These are phyloP conservation scores for Barbarea vulgaris DNA, from an alignment of 345 rosid species.

Conservation along the genomic window DNA sequence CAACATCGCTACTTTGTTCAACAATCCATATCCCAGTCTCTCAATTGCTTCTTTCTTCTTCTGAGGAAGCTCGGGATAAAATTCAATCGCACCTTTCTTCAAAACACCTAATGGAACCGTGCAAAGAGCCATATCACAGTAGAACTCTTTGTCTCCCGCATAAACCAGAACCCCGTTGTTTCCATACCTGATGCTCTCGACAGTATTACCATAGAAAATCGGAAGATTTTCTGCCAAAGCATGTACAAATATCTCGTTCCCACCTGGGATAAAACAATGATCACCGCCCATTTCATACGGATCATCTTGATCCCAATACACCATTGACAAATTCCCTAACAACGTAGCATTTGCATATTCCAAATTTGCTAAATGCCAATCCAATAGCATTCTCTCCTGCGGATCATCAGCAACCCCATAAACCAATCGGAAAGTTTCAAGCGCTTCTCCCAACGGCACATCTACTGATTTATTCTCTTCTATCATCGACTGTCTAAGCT, in stretches of 20 bases:
- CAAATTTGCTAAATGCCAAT: constrained; percentile 95
- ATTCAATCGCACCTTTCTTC: constrained; percentile 77
- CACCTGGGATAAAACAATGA: constrained; percentile 97
- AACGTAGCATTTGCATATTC: constrained; percentile 94
- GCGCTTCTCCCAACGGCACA: constrained; percentile 81
- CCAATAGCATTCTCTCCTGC: constrained; percentile 81
- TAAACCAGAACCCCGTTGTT: constrained; percentile 74
- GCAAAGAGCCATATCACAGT: constrained; percentile 88
- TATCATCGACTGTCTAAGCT: constrained; percentile 93
- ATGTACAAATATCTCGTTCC: constrained; percentile 80
- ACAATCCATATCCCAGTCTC: constrained; percentile 80
- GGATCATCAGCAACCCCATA: constrained; percentile 78
- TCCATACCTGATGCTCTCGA: constrained; percentile 80
- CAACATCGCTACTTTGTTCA: constrained; percentile 90
- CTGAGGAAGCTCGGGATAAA: constrained; percentile 83
- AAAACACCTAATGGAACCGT: constrained; percentile 87
- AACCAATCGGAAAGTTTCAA: constrained; percentile 78
- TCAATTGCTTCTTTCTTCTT: constrained; percentile 80
- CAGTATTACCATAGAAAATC: constrained; percentile 69
- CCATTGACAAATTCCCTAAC: constrained; percentile 89
- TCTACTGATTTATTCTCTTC: constrained; percentile 91
- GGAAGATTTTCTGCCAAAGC: constrained; percentile 91
- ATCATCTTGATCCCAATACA: constrained; percentile 98
- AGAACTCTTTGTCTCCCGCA: constrained; percentile 71
- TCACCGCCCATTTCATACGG: constrained; percentile 99